Evolutionary conservation across 257 asterid genomes (phyloP), one percentile per base, ranked within the genome.

Genomic region (Ballota nigra): DNA sequence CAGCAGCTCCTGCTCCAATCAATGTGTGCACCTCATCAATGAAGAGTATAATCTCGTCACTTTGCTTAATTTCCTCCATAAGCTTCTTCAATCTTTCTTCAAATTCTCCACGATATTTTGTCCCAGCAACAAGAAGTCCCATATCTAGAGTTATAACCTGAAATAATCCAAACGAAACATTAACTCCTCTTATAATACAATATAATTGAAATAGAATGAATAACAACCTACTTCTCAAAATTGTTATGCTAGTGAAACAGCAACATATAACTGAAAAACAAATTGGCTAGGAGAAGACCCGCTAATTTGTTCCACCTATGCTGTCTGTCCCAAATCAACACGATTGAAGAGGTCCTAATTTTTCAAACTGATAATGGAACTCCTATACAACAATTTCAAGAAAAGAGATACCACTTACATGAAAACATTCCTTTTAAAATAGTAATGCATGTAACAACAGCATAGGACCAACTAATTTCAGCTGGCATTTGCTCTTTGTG

Each of bases 1-100:
- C 98, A 3, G 96, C 98, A 70, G 98, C 98, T 80, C 98, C 98
- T 28, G 98, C 98, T 66, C 98, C 98, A 63, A 93, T 91, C 79
- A 94, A 84, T 1, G 99, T 94, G 83, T 91, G 99, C 71, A 94
- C 97, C 82, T 94, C 99, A 77, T 94, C 99, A 38, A 94, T 94
- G 76, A 94, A 94, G 63, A 94, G 97, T 53, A 94, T 91, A 73
- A 89, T 91, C 64, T 91, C 96, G 64, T 89, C 96, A 74, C 94
- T 94, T 81, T 91, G 96, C 75, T 86, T 94, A 28, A 94, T 85
- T 81, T 94, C 99, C 79, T 94, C 99, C 96, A 91, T 89, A 81
- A 94, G 78, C 82, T 89, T 91, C 86, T 91, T 94, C 66, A 94
- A 70, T 78, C 99, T 88, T 80, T 91, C 99, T 82, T 94, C 99